Evolutionary conservation across 2,329 filamentous ascomycete species (phyloP), one percentile per base, ranked within the genome.

Genomic region (Stromatinia cepivora): DNA sequence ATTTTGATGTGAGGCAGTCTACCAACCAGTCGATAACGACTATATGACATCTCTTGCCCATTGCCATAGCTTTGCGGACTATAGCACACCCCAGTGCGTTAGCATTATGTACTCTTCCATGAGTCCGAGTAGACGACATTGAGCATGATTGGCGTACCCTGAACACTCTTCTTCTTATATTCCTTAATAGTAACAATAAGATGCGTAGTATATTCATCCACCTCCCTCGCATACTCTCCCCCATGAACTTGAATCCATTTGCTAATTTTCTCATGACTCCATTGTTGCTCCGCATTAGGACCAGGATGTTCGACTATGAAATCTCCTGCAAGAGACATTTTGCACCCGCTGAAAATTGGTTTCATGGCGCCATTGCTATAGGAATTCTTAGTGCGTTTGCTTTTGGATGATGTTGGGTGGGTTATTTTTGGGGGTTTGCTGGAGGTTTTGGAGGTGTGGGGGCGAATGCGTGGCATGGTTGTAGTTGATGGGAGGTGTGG

Each of bases 141-240:
- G 9, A 10, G 25, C 11, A 42, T 5, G 25, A 22, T n/a, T 34
- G 15, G 69, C 73, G 59, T 74, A 77, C 75, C 73, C 70, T 75
- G 71, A 1, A 36, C 9, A 31, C 39, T 53, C 48, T 71, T 74
- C 45, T 74, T 75, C 71, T 85, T 84, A 78, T 87, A 93, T 22
- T 89, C 85, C 46, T 87, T 83, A 63, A 85, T 81, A 0, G 87
- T 87, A 67, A 88, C 86, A 31, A 97, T 83, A 0, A 97, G 81
- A 79, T 97, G 93, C 0, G 93, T 97, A 13, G 90, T 86, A 0
- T 81, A 75, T 0, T 82, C 77, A 36, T 82, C 82, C 25, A 92
- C 79, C 0, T 82, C 80, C 1, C 81, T 77, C 0, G 81, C 79
- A 76, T 88, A 90, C 1, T 69, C 78, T 1, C 91, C 93, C 9